A percentile compares a stretch with the other conserved stretches of the same genome.
These are phyloP conservation scores for Batkoa obscura DNA, from an alignment of 371 early-diverging fungal species.

Conservation along the genomic window DNA sequence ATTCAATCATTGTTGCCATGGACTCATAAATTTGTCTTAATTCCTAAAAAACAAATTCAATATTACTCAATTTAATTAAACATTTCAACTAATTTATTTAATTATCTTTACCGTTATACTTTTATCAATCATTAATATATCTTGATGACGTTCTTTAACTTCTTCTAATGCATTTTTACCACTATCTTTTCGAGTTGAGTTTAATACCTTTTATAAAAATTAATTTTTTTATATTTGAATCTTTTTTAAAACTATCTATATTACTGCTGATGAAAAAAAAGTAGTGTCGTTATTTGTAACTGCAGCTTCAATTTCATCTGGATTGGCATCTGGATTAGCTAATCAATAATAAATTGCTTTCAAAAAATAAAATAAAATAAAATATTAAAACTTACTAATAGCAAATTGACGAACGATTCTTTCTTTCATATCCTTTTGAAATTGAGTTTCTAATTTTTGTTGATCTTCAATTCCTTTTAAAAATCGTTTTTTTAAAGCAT, in stretches of 20 bases:
- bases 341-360: too few species aligned
- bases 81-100: too few species aligned
- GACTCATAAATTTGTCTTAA: constrained; percentile 73
- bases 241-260: too few species aligned
- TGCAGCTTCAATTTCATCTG: not conserved
- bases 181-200: not conserved
- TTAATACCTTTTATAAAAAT: not conserved
- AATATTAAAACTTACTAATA: not conserved
- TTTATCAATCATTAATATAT: not conserved
- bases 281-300: not conserved
- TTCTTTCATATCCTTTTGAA: not conserved
- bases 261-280: not conserved
- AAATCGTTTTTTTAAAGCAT: not conserved
- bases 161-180: not conserved
- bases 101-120: too few species aligned
- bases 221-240: too few species aligned
- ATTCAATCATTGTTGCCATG: constrained; percentile 67
- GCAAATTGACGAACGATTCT: not conserved
- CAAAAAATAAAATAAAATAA: not conserved
- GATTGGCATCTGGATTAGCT: not conserved
- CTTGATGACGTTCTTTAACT: not conserved
- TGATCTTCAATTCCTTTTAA: not conserved
- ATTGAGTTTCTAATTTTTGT: not conserved
- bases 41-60: constrained; percentile 21
- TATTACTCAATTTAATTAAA: not conserved